Evolutionary conservation across 768 basidiomycete species (phyloP).

Genomic region (Cystobasidium ongulense): DNA sequence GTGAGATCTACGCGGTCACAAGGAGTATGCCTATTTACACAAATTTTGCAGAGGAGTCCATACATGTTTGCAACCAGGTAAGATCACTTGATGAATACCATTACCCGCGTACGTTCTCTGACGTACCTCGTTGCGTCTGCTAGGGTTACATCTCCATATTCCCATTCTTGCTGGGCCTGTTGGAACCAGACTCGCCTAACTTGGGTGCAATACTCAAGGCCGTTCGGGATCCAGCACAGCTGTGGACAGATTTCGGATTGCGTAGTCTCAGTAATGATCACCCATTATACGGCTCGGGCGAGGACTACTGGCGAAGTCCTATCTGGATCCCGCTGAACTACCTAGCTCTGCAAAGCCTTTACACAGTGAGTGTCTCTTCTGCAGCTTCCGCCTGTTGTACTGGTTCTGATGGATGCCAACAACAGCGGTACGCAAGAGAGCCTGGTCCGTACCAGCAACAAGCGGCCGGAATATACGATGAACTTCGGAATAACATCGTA

Average conservation of each 20-base stretch:
- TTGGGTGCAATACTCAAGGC: conserved; percentile 73
- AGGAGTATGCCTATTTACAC: not conserved
- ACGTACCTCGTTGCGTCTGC: not conserved
- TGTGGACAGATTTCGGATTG: conserved; percentile 86
- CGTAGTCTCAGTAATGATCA: conserved; percentile 81
- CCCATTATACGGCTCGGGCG: conserved; percentile 79
- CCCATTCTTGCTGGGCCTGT: conserved; percentile 76
- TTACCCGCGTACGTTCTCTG: not conserved
- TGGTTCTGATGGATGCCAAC: not conserved
- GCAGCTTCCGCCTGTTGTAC: not conserved
- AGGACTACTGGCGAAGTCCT: conserved; percentile 96
- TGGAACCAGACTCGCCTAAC: conserved; percentile 67
- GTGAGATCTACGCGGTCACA: not conserved
- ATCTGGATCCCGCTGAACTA: conserved; percentile 99
- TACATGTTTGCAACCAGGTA: conserved; percentile 70
- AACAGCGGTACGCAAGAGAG: conserved; percentile 64
- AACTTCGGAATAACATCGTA: conserved; percentile 71
- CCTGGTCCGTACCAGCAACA: conserved; percentile 71
- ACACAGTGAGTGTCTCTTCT: conserved; percentile 53
- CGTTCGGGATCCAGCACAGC: conserved; percentile 66
- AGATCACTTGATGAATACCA: not conserved
- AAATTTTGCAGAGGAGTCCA: conserved; percentile 65
- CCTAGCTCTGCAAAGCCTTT: conserved; percentile 66
- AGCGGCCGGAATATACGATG: conserved; percentile 68
- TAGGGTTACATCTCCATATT: conserved; percentile 83